Conservation (phyloP, 2,329 filamentous ascomycete genomes). For the Sporothrix globosa region DNA sequence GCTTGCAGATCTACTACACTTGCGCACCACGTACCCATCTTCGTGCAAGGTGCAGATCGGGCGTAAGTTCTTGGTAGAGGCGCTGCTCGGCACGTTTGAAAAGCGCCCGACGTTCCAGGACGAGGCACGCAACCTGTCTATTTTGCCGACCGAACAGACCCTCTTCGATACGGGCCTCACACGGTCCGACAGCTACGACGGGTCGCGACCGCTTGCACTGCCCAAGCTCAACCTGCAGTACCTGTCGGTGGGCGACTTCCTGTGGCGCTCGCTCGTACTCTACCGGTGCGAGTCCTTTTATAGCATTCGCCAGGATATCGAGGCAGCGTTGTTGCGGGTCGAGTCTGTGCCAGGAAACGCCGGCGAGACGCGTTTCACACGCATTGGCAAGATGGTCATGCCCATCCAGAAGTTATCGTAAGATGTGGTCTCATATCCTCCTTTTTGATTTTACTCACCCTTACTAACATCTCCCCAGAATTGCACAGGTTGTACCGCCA, state of each 20-base stretch:
- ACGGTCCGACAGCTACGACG: conserved; percentile 84
- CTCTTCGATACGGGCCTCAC: conserved; percentile 80
- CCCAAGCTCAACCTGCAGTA: conserved; percentile 97
- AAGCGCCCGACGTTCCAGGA: conserved; percentile 82
- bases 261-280: conserved; percentile 91
- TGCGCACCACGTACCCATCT: conserved; percentile 81
- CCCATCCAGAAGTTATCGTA: conserved; percentile 78
- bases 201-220: conserved; percentile 81
- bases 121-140: conserved; percentile 66
- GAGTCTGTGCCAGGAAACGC: conserved; percentile 67
- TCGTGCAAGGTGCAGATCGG: conserved; percentile 66
- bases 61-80: conserved; percentile 69
- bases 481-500: conserved; percentile 82
- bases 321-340: conserved; percentile 77
- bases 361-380: conserved; percentile 74
- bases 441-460: background rate
- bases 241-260: conserved; percentile 88
- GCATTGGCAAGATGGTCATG: conserved; percentile 89
- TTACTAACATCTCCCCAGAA: conserved; percentile 46
- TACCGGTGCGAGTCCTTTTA: conserved; percentile 93
- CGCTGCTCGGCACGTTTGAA: conserved; percentile 75
- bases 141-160: conserved; percentile 80
- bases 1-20: conserved; percentile 71
- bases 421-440: conserved; percentile 35
- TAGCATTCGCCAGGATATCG: conserved; percentile 87